These are phyloP conservation scores for Wickerhamiella australiensis DNA, from an alignment of 805 yeast genomes.

Conservation along the genomic window DNA sequence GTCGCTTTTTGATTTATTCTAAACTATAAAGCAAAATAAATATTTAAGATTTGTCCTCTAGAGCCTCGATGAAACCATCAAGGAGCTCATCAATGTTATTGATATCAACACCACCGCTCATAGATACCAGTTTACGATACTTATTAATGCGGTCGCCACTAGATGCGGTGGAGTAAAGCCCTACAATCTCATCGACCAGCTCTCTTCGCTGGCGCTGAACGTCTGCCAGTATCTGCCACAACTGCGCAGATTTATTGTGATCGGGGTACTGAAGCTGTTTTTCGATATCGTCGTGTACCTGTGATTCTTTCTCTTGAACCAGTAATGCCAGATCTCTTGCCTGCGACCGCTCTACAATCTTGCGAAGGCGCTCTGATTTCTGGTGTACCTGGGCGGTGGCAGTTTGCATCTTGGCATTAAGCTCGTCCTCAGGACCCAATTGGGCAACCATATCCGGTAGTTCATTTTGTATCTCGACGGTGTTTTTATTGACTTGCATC, in stretches of 20 bases:
- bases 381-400: conserved; percentile 24
- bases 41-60: conserved; percentile 13
- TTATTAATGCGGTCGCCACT: conserved; percentile 54
- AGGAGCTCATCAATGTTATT: conserved; percentile 73
- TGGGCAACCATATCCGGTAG: conserved; percentile 25
- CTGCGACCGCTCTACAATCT: conserved; percentile 50
- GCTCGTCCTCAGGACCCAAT: conserved; percentile 25
- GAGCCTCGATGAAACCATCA: conserved; percentile 57
- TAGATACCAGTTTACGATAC: conserved; percentile 64
- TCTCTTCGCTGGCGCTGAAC: conserved; percentile 30
- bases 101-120: conserved; percentile 61
- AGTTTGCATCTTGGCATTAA: conserved; percentile 17
- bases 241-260: conserved; percentile 15
- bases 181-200: conserved; percentile 17
- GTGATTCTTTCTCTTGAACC: conserved; percentile 44
- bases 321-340: conserved; percentile 46
- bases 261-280: conserved; percentile 16
- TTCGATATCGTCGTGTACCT: conserved; percentile 22
- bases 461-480: conserved; percentile 28
- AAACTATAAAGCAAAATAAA: not conserved
- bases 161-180: conserved; percentile 36
- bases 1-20: not conserved
- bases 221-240: conserved; percentile 22
- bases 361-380: conserved; percentile 30
- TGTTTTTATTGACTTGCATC: conserved; percentile 33